Evolutionary conservation across 1,284 basidiomycete species (phyloP), one percentile per base, ranked within the genome.

Genomic region (Ustilago vetiveriae): DNA sequence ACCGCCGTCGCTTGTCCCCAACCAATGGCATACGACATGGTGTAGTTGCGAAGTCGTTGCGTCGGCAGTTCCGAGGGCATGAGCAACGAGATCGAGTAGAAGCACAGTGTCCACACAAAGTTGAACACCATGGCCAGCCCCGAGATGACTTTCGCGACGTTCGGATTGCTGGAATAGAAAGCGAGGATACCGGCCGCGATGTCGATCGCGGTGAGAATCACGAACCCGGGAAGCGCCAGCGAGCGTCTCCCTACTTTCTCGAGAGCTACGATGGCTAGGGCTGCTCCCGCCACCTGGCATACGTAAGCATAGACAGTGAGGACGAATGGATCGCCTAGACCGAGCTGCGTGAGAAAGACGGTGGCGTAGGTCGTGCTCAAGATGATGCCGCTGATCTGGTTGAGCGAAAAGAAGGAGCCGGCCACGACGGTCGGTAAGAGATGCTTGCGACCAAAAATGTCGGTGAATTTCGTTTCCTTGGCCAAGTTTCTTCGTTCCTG

Each of bases 311-410:
- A 68, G 4, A 76, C 57, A 6, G 71, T 68, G n/a, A 76, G 56
- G 13, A 71, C 48, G 33, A 76, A 76, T 4, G 74, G 71, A 40
- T 64, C 60, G 14, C 66, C 74, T 4, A 70, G 49, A 13, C 63
- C 59, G 16, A 76, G 60, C 46, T 72, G 68, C 17, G 67, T 66
- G 19, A 76, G 58, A 40, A 76, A 76, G 16, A 76, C 48, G 24
- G 74, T 71, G 14, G 72, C 72, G 43, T 71, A 76, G 5, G 74
- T 76, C 17, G 74, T 76, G 37, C 63, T 68, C 29, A 76, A 36
- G 48, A 76, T 76, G 57, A 76, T 74, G 21, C 74, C 74, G 27
- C 72, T 74, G 47, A 67, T 50, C 53, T 76, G 74, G 46, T 76
- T 76, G 48, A 74, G 64, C 46, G 74, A 67, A 48, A 76, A 76